These are phyloP conservation scores for Takakia lepidozioides DNA, from an alignment of 225 moss, liverwort and hornwort genomes.

Conservation along the genomic window DNA sequence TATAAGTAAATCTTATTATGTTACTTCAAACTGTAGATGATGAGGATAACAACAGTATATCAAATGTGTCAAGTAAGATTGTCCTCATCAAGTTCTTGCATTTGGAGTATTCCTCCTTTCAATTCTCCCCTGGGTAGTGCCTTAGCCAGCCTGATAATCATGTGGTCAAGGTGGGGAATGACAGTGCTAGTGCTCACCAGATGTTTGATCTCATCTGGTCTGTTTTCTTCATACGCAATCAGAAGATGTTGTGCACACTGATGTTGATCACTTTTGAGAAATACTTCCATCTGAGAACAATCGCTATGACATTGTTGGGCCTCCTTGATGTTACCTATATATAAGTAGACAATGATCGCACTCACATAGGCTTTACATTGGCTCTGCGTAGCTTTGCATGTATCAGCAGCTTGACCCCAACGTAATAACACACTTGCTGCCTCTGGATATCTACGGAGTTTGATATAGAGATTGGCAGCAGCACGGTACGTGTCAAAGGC, in stretches of 20 bases:
- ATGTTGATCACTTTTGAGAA: conserved; percentile 81
- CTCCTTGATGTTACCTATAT: not conserved
- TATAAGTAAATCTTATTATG: no score
- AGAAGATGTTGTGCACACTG: conserved; percentile 71
- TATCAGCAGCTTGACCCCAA: conserved; percentile 91
- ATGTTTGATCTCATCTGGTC: conserved; percentile 57
- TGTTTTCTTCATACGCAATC: conserved; percentile 55
- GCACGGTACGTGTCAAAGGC: conserved; percentile 94
- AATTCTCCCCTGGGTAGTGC: conserved; percentile 60
- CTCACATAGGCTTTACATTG: conserved; percentile 93
- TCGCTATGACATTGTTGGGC: conserved; percentile 11
- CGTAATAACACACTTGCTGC: conserved; percentile 79
- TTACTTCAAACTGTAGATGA: no score
- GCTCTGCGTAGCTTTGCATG: conserved; percentile 74
- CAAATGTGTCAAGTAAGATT: no score
- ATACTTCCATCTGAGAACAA: conserved; percentile 48
- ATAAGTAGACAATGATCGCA: conserved; percentile 78
- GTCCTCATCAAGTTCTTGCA: no score
- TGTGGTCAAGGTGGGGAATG: conserved; percentile 87
- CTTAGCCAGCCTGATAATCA: conserved; percentile 87
- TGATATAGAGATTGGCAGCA: conserved; percentile 65
- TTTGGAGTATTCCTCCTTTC: no score
- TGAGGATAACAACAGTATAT: no score
- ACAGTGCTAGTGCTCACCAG: conserved; percentile 53
- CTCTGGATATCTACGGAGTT: conserved; percentile 63